These are phyloP conservation scores for Candida piceae DNA, from an alignment of 805 yeast species.

Conservation along the genomic window DNA sequence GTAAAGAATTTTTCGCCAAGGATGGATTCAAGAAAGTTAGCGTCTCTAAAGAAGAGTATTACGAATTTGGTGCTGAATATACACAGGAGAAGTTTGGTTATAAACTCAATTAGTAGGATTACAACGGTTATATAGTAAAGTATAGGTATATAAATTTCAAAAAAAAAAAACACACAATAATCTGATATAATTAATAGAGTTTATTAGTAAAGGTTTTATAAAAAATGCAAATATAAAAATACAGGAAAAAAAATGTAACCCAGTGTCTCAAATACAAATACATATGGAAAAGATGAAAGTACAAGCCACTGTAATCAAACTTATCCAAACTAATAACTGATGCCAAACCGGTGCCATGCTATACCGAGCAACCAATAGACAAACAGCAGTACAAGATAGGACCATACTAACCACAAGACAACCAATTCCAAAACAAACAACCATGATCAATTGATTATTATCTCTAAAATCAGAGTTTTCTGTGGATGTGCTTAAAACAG, in stretches of 20 bases:
- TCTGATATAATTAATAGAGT: too few species aligned
- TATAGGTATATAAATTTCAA: too few species aligned
- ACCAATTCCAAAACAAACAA: slow-evolving; percentile 32
- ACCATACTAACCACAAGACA: slow-evolving; percentile 39
- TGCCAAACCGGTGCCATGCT: slow-evolving; percentile 36
- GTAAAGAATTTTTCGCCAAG: slow-evolving; percentile 40
- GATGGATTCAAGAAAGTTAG: slow-evolving; percentile 46
- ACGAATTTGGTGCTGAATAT: slow-evolving; percentile 69
- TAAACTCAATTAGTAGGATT: slow-evolving; percentile 6
- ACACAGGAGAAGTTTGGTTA: slow-evolving; percentile 30
- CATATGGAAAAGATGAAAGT: slow-evolving; percentile 39
- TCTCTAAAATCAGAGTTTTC: slow-evolving; percentile 6
- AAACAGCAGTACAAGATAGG: slow-evolving; percentile 38
- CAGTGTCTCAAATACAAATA: slow-evolving; percentile 11
- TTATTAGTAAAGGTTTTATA: too few species aligned
- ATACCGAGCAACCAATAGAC: slow-evolving; percentile 39
- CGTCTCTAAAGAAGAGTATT: slow-evolving; percentile 74
- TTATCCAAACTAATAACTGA: slow-evolving; percentile 37
- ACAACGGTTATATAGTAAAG: too few species aligned
- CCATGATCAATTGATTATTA: slow-evolving; percentile 18
- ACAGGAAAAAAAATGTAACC: not conserved
- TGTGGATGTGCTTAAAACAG: slow-evolving; percentile 9
- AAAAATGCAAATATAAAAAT: not conserved
- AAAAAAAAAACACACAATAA: too few species aligned
- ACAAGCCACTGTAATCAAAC: slow-evolving; percentile 34